Evolutionary conservation across 2,329 filamentous ascomycete genomes (phyloP).

Genomic region (Ophiostoma populinum): DNA sequence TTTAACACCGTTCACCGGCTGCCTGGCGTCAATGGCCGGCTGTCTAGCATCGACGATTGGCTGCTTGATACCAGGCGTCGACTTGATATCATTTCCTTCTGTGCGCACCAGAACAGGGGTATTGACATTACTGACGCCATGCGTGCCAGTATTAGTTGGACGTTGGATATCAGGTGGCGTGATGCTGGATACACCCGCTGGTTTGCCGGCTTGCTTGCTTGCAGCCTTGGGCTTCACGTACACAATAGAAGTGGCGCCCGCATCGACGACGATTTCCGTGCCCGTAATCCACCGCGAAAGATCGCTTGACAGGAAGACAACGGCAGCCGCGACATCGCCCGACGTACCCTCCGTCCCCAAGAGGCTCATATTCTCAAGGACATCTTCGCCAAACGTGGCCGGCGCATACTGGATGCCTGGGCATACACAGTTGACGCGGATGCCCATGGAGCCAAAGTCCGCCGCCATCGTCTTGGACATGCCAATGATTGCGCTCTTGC

Average conservation of each 20-base stretch:
- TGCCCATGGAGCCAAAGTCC: conserved; percentile 26
- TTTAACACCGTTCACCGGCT: no score
- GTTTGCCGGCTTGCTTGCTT: conserved; percentile 1
- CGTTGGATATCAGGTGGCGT: no score
- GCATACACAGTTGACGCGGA: conserved; percentile 32
- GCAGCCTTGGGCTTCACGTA: conserved; percentile 6
- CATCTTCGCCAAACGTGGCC: conserved; percentile 19
- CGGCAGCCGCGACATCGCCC: conserved; percentile 7
- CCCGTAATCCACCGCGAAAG: conserved; percentile 9
- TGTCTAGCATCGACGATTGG: no score
- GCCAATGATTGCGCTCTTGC: conserved; percentile 30
- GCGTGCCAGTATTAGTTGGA: no score
- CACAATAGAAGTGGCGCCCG: conserved; percentile 5
- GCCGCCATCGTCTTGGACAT: conserved; percentile 36
- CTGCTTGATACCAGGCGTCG: no score
- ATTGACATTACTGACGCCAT: no score
- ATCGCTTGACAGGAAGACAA: conserved; percentile 7
- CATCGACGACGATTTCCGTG: conserved; percentile 4
- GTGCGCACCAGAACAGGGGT: no score
- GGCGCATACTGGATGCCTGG: conserved; percentile 30
- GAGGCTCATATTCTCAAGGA: conserved; percentile 6
- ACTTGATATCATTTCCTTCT: no score
- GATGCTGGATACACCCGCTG: no score
- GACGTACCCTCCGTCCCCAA: conserved; percentile 8
- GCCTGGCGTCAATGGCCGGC: no score